phyloP scores from a whole-genome alignment of 2,329 filamentous ascomycete genomes.

The Aaosphaeria arxii region DNA sequence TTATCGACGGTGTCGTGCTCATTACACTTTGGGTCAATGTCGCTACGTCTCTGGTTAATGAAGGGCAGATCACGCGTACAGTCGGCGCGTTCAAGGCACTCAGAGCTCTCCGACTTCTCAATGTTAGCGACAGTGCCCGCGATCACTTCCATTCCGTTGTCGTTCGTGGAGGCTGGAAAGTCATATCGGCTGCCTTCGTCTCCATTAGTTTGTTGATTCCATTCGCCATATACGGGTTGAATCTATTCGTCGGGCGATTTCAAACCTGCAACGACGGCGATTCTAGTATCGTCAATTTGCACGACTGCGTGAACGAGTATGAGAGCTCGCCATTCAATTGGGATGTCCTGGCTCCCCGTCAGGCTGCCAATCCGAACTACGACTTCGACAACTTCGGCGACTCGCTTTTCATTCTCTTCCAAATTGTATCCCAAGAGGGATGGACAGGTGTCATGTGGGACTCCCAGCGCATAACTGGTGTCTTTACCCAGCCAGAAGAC shows the following conservation, averaged over 20 bases:
- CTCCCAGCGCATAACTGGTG: slow-evolving; percentile 76
- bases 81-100: slow-evolving; percentile 97
- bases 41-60: slow-evolving; percentile 73
- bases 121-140: slow-evolving; percentile 91
- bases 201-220: slow-evolving; percentile 92
- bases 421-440: slow-evolving; percentile 97
- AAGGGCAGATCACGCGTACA: slow-evolving; percentile 81
- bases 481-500: slow-evolving; percentile 67
- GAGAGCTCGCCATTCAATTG: slow-evolving; percentile 75
- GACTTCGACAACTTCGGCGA: slow-evolving; percentile 95
- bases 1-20: slow-evolving; percentile 89
- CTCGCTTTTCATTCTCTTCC: slow-evolving; percentile 92
- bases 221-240: slow-evolving; percentile 93
- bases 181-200: slow-evolving; percentile 87
- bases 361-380: slow-evolving; percentile 78
- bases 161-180: slow-evolving; percentile 90
- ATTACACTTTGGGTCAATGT: slow-evolving; percentile 96
- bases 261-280: slow-evolving; percentile 72
- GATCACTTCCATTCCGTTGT: slow-evolving; percentile 97
- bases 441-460: slow-evolving; percentile 93
- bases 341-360: slow-evolving; percentile 78
- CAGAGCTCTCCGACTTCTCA: slow-evolving; percentile 83
- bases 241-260: slow-evolving; percentile 84
- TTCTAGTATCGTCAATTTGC: slow-evolving; percentile 57
- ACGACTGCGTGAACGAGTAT: slow-evolving; percentile 83